Evolutionary conservation across 495 filamentous ascomycete species (phyloP).

Genomic region (Tuber calosporum): DNA sequence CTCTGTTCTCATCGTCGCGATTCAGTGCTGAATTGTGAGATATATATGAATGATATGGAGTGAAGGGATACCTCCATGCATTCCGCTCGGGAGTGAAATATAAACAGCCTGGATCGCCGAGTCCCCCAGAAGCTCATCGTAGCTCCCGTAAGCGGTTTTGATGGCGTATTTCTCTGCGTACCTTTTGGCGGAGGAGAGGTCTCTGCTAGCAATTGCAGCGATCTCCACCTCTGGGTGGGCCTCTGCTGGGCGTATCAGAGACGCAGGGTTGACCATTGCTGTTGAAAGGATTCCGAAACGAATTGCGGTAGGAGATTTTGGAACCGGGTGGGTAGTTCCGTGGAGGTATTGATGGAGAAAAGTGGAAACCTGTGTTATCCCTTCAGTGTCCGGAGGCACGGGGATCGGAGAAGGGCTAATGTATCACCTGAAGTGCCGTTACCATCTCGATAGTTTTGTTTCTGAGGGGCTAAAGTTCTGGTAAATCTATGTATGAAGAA

Average conservation of each 20-base stretch:
- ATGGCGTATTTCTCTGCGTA: constrained; percentile 57
- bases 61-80: constrained; percentile 44
- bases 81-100: constrained; percentile 49
- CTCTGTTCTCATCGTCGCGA: not conserved
- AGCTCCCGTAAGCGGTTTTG: constrained; percentile 48
- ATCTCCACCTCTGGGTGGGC: constrained; percentile 56
- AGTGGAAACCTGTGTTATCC: too few species aligned
- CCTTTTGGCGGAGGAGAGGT: constrained; percentile 48
- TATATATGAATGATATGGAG: not conserved
- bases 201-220: constrained; percentile 54
- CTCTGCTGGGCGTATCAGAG: constrained; percentile 53
- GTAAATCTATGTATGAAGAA: too few species aligned
- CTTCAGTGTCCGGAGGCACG: too few species aligned
- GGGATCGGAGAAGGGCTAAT: too few species aligned
- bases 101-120: constrained; percentile 50
- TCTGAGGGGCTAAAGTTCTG: too few species aligned
- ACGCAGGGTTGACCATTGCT: constrained; percentile 45
- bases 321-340: too few species aligned
- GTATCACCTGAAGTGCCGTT: too few species aligned
- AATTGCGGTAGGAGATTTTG: not conserved
- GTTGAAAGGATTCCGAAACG: constrained; percentile 10
- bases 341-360: too few species aligned
- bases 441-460: too few species aligned
- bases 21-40: not conserved
- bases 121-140: constrained; percentile 52